Base-by-base conservation (phyloP, 2,329 filamentous ascomycete species). In the Xylariaceae sp. region DNA sequence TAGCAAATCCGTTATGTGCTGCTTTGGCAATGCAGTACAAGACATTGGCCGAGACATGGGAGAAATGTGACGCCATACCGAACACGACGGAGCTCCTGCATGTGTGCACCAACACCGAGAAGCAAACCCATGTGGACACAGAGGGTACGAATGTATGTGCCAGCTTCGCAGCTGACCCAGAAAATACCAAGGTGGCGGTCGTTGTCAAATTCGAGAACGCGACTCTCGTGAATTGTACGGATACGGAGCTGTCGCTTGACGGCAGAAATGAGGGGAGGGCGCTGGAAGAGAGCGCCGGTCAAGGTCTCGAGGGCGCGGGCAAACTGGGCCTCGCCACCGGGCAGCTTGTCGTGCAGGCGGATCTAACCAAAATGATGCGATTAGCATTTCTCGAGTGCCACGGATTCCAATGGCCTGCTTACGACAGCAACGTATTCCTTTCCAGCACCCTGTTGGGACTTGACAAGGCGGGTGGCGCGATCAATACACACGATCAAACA, bases 181-280 rank as follows among this genome's bases (percentile, higher is more conserved):
- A 99, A 99, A 58, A 97, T 93, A 76, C 90, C 94, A 44, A 99
- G 84, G 76, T 97, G 92, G 70, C 94, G 88, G 72, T 97, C 93
- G 73, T 99, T 97, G 81, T 99, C 94, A 74, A 97, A 99, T 80
- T 99, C 94, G 73, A 91, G 86, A 57, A 97, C 82, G 80, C 95
- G 96, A 85, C 88, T 95, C 79, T 97, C 92, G 81, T 97, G 89
- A 70, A 99, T 96, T 64, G 93, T 97, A 78, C 94, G 88, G 77
- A 99, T 96, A 83, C 94, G 92, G 63, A 99, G 86, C 81, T 97
- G 93, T 71, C 94, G 88, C 88, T 99, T 99, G 76, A 99, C 94
- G 72, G 94, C 94, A 34, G 93, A 97, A 74, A 99, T 99, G 76
- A 99, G 81, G 66, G 94, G 94, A 47, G 94, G 94, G 59, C 94